Evolutionary conservation across 228 moss, liverwort and hornwort species (phyloP), one percentile per base, ranked within the genome.

Genomic region (Sphagnum fallax): DNA sequence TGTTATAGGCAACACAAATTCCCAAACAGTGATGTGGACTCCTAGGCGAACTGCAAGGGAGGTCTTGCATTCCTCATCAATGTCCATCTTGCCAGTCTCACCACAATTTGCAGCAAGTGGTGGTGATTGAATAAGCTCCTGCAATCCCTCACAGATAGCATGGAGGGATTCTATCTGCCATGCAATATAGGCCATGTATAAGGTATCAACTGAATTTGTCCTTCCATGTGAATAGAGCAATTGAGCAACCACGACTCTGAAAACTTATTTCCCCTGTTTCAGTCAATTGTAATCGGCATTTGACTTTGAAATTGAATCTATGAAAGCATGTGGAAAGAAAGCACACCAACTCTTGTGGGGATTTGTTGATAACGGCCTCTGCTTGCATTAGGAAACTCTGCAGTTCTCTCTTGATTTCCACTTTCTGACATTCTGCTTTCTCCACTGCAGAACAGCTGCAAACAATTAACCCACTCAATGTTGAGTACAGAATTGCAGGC

Each of bases 1-100:
- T 50, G 89, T 93, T 62, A 84, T 72, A 69, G 93, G 93, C 70
- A 93, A 69, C 69, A 84, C 70, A 68, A 80, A 93, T 61, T 93
- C 91, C 93, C 93, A 93, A 8, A 93, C 84, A 47, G 93, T 93
- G 74, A 93, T 63, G 63, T 75, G 85, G 82, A 91, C 78, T 68
- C 79, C 87, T 73, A 93, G 80, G 74, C 82, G 82, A 69, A 91
- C 75, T 70, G 79, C 86, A 13, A 87, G 83, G 62, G 87, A 83
- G 59, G 77, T 75, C 62, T 81, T 75, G 51, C 73, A 84, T 70
- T 93, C 91, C 69, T 93, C 89, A 72, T 93, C 93, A 65, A 93
- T 91, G 71, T 93, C 93, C 93, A 93, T 93, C 60, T 74, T 93
- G 16, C 85, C 83, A 68, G 82, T 76, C 71, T 91, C 91, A 68